Evolutionary conservation across 2,329 filamentous ascomycete genomes (phyloP).

Genomic region (Aspergillus sp.): DNA sequence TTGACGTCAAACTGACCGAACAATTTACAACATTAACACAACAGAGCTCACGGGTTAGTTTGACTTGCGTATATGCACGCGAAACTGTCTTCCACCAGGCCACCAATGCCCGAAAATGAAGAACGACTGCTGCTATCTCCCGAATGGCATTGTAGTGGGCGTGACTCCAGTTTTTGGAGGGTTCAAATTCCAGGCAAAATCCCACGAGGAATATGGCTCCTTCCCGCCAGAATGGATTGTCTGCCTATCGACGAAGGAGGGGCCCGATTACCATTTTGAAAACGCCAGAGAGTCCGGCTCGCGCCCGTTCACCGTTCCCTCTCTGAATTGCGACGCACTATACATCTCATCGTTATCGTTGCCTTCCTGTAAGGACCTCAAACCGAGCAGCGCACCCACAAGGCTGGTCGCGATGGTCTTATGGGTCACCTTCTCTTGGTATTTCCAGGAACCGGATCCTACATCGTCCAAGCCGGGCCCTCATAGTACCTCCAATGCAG

Average conservation of each 20-base stretch:
- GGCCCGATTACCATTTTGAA: neutral
- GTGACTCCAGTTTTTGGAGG: constrained; percentile 1
- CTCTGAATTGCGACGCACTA: constrained; percentile 30
- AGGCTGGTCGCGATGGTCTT: constrained; percentile 2
- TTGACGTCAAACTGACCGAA: constrained; percentile 4
- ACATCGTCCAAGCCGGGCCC: neutral
- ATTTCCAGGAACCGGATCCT: constrained; percentile 1
- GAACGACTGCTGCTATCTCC: neutral
- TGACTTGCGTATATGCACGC: too few species aligned
- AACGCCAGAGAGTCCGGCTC: constrained; percentile 12
- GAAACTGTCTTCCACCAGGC: neutral
- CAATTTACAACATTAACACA: neutral
- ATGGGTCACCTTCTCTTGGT: constrained; percentile 6
- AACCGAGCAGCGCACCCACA: constrained; percentile 15
- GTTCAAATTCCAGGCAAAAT: neutral
- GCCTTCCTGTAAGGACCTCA: constrained; percentile 25
- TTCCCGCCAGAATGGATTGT: constrained; percentile 4
- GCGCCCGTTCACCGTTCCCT: neutral
- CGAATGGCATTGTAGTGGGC: constrained; percentile 1
- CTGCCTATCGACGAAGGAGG: neutral
- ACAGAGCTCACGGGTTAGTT: neutral
- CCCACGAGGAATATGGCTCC: neutral
- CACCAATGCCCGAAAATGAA: neutral
- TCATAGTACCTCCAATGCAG: neutral
- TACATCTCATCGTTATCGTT: constrained; percentile 27